Evolutionary conservation across 441 rosid species (phyloP).

Genomic region (Syzygium malaccense): DNA sequence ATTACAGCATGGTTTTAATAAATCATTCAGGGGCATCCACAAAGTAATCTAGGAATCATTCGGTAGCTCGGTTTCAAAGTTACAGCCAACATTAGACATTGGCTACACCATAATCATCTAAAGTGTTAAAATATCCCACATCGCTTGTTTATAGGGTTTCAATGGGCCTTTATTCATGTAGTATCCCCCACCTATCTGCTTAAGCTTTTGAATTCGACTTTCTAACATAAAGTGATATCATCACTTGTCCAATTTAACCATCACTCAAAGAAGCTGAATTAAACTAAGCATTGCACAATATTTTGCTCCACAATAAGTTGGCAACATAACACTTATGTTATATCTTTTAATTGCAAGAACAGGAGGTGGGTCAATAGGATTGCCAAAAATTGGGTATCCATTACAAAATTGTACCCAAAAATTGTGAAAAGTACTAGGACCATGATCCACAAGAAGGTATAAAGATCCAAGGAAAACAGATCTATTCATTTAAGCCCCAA

Average conservation of each 20-base stretch:
- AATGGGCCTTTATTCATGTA: not conserved
- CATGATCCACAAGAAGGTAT: not conserved
- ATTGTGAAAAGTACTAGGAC: not conserved
- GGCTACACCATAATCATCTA: not conserved
- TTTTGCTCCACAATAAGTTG: not conserved
- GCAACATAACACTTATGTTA: not conserved
- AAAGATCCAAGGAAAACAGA: not conserved
- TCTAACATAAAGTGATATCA: not conserved
- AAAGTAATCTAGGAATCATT: not conserved
- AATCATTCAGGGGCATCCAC: not conserved
- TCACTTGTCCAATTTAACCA: not conserved
- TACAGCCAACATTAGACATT: not conserved
- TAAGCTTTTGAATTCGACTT: not conserved
- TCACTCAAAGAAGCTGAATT: not conserved
- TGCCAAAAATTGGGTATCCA: not conserved
- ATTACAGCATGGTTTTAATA: not conserved
- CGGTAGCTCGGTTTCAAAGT: not conserved
- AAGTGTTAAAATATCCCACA: not conserved
- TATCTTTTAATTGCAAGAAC: not conserved
- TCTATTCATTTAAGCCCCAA: not conserved
- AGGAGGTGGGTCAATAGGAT: not conserved
- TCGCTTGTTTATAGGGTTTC: not conserved
- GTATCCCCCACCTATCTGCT: not conserved
- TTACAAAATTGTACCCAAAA: not conserved
- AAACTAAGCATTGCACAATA: not conserved